Conservation (phyloP, 176 grass and related monocot species). For the Olyra latifolia region DNA sequence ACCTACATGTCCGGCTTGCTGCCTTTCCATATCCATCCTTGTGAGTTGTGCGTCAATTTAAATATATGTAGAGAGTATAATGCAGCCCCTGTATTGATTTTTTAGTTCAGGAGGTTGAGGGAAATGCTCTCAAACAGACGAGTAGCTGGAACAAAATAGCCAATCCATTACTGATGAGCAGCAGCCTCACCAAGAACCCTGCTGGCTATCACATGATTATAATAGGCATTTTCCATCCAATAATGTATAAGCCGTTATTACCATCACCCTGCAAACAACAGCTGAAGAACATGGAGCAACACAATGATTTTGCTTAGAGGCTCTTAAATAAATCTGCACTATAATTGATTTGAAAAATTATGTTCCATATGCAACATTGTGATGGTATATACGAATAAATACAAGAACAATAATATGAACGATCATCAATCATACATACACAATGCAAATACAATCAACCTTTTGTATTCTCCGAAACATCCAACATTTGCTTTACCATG, state of each 20-base stretch:
- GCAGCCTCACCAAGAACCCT: slow-evolving; percentile 26
- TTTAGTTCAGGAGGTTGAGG: background rate
- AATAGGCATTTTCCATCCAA: background rate
- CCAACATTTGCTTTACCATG: slow-evolving; percentile 34
- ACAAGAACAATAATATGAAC: slow-evolving; percentile 31
- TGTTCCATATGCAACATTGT: slow-evolving; percentile 18
- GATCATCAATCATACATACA: slow-evolving; percentile 33
- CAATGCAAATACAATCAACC: slow-evolving; percentile 42
- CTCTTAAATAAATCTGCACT: background rate
- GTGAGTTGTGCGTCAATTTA: background rate
- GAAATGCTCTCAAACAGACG: background rate
- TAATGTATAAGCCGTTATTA: background rate
- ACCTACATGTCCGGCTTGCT: background rate
- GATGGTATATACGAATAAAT: slow-evolving; percentile 29
- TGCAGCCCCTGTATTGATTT: background rate
- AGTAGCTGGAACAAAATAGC: background rate
- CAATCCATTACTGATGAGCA: slow-evolving; percentile 21
- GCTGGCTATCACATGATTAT: slow-evolving; percentile 18
- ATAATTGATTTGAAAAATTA: background rate
- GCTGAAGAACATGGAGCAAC: slow-evolving; percentile 23
- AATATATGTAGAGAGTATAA: background rate
- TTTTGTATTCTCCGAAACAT: slow-evolving; percentile 46
- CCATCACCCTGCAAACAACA: slow-evolving; percentile 11
- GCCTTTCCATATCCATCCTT: slow-evolving; percentile 3
- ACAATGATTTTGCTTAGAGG: background rate